These are phyloP conservation scores for Eucalyptus regnans DNA, from an alignment of 345 rosid species.

Conservation along the genomic window DNA sequence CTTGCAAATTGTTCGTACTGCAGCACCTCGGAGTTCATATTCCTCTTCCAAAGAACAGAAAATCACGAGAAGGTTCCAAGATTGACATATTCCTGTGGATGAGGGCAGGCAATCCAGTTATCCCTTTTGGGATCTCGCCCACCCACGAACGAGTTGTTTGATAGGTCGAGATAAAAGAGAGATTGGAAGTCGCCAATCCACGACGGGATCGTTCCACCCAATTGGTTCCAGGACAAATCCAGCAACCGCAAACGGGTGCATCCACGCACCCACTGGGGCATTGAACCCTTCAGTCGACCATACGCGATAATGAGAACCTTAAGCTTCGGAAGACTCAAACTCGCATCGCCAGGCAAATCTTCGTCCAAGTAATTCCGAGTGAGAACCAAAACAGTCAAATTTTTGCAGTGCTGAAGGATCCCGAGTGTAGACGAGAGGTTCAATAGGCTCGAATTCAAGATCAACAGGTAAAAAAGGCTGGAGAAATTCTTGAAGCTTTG, in stretches of 20 bases:
- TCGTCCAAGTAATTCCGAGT: neutral
- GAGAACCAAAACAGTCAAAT: neutral
- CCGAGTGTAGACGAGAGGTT: neutral
- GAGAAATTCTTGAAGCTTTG: neutral
- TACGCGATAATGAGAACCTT: neutral
- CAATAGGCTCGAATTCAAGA: neutral
- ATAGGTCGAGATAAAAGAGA: slow-evolving; percentile 3
- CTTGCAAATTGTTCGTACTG: neutral
- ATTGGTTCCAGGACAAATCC: slow-evolving; percentile 1
- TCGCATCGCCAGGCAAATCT: neutral
- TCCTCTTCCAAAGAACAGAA: neutral
- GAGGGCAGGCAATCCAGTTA: neutral
- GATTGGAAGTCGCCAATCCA: neutral
- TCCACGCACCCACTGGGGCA: neutral
- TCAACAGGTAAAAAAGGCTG: neutral
- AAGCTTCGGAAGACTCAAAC: neutral
- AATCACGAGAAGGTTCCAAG: neutral
- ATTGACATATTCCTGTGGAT: neutral
- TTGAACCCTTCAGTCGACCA: neutral
- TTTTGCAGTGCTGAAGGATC: neutral
- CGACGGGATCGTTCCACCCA: neutral
- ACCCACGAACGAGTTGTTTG: neutral
- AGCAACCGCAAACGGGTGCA: neutral
- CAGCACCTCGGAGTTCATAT: neutral
- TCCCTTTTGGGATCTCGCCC: neutral